Evolutionary conservation across 805 yeast species (phyloP).

Genomic region (Cyberlindnera suaveolens): DNA sequence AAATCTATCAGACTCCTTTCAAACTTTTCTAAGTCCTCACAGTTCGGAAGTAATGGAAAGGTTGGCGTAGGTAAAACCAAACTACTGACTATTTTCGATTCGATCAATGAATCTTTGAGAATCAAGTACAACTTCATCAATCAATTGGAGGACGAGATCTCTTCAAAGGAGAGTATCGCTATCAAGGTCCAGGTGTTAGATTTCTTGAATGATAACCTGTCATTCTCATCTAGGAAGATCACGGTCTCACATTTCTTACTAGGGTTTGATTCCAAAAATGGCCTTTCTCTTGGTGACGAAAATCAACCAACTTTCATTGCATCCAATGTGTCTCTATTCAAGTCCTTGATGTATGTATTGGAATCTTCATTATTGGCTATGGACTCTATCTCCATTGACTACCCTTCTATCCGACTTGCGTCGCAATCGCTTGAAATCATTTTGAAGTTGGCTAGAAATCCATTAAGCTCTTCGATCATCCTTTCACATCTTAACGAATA

Average conservation of each 20-base stretch:
- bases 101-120: slow-evolving; percentile 71
- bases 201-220: slow-evolving; percentile 47
- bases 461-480: slow-evolving; percentile 45
- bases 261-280: slow-evolving; percentile 57
- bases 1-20: slow-evolving; percentile 47
- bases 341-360: slow-evolving; percentile 45
- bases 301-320: slow-evolving; percentile 42
- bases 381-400: slow-evolving; percentile 36
- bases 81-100: slow-evolving; percentile 62
- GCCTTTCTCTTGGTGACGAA: slow-evolving; percentile 43
- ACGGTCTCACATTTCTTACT: slow-evolving; percentile 69
- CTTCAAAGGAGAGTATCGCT: slow-evolving; percentile 32
- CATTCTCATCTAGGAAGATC: slow-evolving; percentile 34
- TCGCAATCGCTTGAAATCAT: slow-evolving; percentile 56
- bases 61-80: slow-evolving; percentile 43
- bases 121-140: slow-evolving; percentile 68
- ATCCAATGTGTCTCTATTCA: slow-evolving; percentile 50
- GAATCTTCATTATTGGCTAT: slow-evolving; percentile 39
- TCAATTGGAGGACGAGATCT: slow-evolving; percentile 49
- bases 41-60: slow-evolving; percentile 32
- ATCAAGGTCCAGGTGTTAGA: slow-evolving; percentile 54
- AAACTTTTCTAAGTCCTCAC: slow-evolving; percentile 41
- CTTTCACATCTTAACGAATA: slow-evolving; percentile 46
- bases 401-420: slow-evolving; percentile 52
- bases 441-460: slow-evolving; percentile 52